Conservation (phyloP, 495 filamentous ascomycete species). For the Copromyces sp. region DNA sequence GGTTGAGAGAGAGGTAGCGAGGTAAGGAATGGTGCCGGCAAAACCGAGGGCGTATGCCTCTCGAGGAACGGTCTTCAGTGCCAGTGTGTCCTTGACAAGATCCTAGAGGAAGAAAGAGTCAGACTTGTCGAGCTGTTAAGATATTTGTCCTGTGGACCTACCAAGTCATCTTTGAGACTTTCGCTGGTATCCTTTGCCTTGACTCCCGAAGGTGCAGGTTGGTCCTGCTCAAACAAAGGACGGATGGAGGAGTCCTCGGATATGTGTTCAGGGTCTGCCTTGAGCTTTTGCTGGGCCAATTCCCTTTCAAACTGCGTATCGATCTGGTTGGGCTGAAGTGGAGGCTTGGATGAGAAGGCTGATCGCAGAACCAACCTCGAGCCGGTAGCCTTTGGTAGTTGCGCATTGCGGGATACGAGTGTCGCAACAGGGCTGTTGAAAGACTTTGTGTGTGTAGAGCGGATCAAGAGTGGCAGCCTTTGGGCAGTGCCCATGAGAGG, state of each 20-base stretch:
- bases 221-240: constrained; percentile 37
- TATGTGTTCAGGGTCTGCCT: constrained; percentile 47
- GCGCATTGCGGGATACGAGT: neutral
- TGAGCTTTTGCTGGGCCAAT: constrained; percentile 39
- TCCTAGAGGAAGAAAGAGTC: constrained; percentile 37
- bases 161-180: constrained; percentile 63
- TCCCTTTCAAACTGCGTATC: constrained; percentile 45
- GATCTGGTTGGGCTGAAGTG: constrained; percentile 20
- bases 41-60: constrained; percentile 75
- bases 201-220: constrained; percentile 11
- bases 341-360: constrained; percentile 17
- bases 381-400: neutral
- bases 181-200: constrained; percentile 53
- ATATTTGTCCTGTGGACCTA: constrained; percentile 32
- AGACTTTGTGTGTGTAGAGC: neutral
- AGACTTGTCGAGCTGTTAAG: neutral
- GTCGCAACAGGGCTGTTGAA: neutral
- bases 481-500: constrained; percentile 7
- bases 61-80: constrained; percentile 61
- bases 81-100: constrained; percentile 82
- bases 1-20: constrained; percentile 80
- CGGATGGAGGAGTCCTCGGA: constrained; percentile 46
- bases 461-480: constrained; percentile 4
- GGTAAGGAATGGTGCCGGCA: constrained; percentile 83
- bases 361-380: neutral